Evolutionary conservation across 805 yeast species (phyloP).

Genomic region (Saturnispora halmiae): DNA sequence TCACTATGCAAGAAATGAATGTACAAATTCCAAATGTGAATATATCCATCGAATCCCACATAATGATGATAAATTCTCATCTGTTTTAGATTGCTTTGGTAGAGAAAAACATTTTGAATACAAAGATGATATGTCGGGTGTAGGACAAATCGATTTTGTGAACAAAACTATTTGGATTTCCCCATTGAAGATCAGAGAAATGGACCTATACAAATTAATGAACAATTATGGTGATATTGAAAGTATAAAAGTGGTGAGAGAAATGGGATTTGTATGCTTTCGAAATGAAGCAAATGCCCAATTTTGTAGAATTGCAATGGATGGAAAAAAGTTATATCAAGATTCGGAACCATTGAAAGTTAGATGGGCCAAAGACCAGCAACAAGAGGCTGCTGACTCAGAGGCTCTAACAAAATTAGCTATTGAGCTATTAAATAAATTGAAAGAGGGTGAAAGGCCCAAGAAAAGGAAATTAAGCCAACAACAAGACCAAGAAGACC

Average conservation of each 20-base stretch:
- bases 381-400: conserved; percentile 33
- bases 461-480: conserved; percentile 2
- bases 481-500: not conserved
- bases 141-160: conserved; percentile 65
- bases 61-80: conserved; percentile 45
- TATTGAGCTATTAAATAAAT: conserved; percentile 30
- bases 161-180: conserved; percentile 77
- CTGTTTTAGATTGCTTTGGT: conserved; percentile 84
- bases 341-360: conserved; percentile 59
- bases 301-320: conserved; percentile 92
- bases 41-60: conserved; percentile 72
- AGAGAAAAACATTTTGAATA: conserved; percentile 75
- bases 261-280: conserved; percentile 72
- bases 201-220: not conserved
- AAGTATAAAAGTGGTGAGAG: conserved; percentile 49
- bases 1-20: conserved; percentile 83
- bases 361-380: conserved; percentile 75
- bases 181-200: not conserved
- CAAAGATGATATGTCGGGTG: conserved; percentile 90
- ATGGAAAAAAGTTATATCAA: conserved; percentile 23
- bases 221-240: conserved; percentile 69
- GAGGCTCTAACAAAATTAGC: conserved; percentile 52
- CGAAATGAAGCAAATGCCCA: conserved; percentile 69
- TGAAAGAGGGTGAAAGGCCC: conserved; percentile 21
- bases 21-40: conserved; percentile 60